These are phyloP conservation scores for Smallanthus sonchifolius DNA, from an alignment of 129 eudicot genomes.

Conservation along the genomic window DNA sequence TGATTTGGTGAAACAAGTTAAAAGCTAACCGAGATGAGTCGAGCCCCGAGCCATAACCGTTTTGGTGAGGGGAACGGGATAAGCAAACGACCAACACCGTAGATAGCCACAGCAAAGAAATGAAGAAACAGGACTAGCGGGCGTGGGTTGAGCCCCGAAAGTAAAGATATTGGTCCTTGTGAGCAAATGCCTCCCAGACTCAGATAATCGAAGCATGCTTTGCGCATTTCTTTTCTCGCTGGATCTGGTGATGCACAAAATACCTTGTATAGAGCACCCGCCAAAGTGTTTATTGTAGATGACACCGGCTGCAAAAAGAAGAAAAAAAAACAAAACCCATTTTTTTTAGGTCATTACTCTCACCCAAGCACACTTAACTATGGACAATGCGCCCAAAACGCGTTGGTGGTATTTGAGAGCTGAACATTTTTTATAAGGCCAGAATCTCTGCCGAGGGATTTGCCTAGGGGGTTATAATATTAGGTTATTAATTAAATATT, in stretches of 20 bases:
- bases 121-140: constrained; percentile 43
- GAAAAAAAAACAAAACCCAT: neutral
- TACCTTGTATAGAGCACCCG: constrained; percentile 53
- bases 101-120: constrained; percentile 57
- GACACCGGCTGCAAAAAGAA: constrained; percentile 47
- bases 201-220: constrained; percentile 52
- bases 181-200: constrained; percentile 55
- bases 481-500: neutral
- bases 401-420: neutral
- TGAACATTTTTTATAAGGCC: neutral
- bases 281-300: constrained; percentile 57
- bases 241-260: constrained; percentile 59
- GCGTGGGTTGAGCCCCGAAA: constrained; percentile 59
- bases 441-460: too few species aligned
- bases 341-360: neutral
- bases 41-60: constrained; percentile 50
- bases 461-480: neutral
- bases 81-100: constrained; percentile 54
- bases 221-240: constrained; percentile 57
- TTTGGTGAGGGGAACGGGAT: constrained; percentile 55
- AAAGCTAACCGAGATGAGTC: constrained; percentile 41
- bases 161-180: constrained; percentile 46
- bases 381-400: neutral
- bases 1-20: neutral
- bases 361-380: neutral